These are phyloP conservation scores for Fraxinus cuspidata DNA, from an alignment of 257 asterid genomes.

Conservation along the genomic window DNA sequence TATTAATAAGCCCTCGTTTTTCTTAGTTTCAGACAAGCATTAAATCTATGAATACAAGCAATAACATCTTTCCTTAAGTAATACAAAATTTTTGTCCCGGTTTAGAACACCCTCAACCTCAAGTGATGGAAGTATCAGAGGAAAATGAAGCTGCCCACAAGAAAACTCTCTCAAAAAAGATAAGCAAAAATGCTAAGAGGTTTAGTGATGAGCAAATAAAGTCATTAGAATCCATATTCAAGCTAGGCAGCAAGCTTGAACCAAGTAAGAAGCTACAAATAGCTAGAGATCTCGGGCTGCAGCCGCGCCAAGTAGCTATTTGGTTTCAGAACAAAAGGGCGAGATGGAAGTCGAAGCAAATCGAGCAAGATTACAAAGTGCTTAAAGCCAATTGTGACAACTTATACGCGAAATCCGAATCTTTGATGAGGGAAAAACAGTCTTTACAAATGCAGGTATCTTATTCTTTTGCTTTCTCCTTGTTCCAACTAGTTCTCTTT, in stretches of 20 bases:
- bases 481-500: no score
- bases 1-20: slow-evolving; percentile 33
- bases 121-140: slow-evolving; percentile 48
- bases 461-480: background rate
- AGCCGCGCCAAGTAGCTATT: slow-evolving; percentile 58
- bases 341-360: slow-evolving; percentile 50
- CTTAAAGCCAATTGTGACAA: slow-evolving; percentile 39
- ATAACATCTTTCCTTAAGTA: slow-evolving; percentile 10
- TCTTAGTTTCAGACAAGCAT: background rate
- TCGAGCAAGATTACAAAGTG: slow-evolving; percentile 45
- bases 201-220: slow-evolving; percentile 46
- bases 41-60: slow-evolving; percentile 14
- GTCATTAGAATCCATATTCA: slow-evolving; percentile 49
- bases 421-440: slow-evolving; percentile 43
- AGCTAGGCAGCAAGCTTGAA: slow-evolving; percentile 46
- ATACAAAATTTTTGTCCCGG: background rate
- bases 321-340: slow-evolving; percentile 67
- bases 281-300: slow-evolving; percentile 49
- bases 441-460: slow-evolving; percentile 45
- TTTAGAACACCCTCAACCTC: background rate
- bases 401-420: slow-evolving; percentile 30
- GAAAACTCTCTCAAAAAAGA: slow-evolving; percentile 25
- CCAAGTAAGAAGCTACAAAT: slow-evolving; percentile 40
- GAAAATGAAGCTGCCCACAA: slow-evolving; percentile 19
- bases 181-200: slow-evolving; percentile 37